Percentiles rank a stretch among this genome's conserved stretches.
These are phyloP conservation scores for Dendrocalamus latiflorus DNA, from an alignment of 202 grass and related monocot species.

Conservation along the genomic window DNA sequence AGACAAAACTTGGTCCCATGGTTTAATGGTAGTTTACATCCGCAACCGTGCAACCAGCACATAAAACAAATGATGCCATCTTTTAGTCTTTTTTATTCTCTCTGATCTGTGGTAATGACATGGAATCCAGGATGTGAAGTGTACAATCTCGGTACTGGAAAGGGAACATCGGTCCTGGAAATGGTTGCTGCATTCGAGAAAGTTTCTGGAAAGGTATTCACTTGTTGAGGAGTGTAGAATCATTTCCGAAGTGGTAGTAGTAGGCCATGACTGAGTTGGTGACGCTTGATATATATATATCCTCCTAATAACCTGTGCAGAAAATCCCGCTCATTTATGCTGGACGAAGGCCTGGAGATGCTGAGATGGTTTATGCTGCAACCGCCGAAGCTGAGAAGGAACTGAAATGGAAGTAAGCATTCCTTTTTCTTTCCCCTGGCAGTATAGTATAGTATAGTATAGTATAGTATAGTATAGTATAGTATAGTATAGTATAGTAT, in stretches of 20 bases:
- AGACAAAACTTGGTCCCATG: neutral
- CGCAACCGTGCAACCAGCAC: neutral
- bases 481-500: too few species aligned
- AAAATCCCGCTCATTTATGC: slow-evolving; percentile 86
- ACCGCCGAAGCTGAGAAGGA: slow-evolving; percentile 82
- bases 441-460: too few species aligned
- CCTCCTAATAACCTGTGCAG: slow-evolving; percentile 25
- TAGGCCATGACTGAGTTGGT: neutral
- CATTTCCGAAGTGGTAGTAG: neutral
- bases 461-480: too few species aligned
- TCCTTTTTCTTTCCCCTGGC: neutral
- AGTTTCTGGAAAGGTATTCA: slow-evolving; percentile 69
- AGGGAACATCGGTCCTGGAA: slow-evolving; percentile 90
- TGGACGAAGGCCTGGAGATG: slow-evolving; percentile 82
- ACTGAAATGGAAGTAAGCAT: slow-evolving; percentile 84
- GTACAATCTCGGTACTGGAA: slow-evolving; percentile 96
- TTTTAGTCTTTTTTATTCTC: neutral
- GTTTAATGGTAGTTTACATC: neutral
- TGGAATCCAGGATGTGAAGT: slow-evolving; percentile 65
- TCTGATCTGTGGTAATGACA: neutral
- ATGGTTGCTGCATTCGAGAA: slow-evolving; percentile 89
- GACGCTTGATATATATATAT: too few species aligned
- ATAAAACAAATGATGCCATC: neutral
- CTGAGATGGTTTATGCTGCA: slow-evolving; percentile 75
- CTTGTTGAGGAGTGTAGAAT: neutral